Evolutionary conservation across 768 basidiomycete genomes (phyloP).

Genomic region (Tubosaeta sp.): DNA sequence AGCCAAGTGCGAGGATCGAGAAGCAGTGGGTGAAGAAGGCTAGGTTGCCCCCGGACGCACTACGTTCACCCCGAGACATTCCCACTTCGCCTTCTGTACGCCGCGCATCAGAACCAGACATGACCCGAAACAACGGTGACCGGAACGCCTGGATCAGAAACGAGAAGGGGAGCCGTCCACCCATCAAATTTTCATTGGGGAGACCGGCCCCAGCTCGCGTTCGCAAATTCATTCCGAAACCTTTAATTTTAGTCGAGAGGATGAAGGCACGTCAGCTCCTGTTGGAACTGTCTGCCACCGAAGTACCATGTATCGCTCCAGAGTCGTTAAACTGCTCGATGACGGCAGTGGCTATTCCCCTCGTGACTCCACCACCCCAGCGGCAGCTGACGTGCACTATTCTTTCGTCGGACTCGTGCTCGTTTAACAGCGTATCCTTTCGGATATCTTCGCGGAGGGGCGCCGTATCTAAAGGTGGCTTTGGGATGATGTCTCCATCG

Average conservation of each 20-base stretch:
- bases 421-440: constrained; percentile 9
- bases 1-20: neutral
- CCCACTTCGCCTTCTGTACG: neutral
- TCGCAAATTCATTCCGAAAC: constrained; percentile 24
- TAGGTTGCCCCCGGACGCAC: neutral
- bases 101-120: neutral
- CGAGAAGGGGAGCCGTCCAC: neutral
- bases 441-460: constrained; percentile 1
- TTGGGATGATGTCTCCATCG: constrained; percentile 2
- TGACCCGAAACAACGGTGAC: constrained; percentile 3
- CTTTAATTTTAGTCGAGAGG: constrained; percentile 22
- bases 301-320: neutral
- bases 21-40: neutral
- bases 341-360: neutral
- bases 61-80: neutral
- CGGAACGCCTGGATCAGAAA: neutral
- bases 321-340: neutral
- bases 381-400: neutral
- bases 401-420: neutral
- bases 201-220: neutral
- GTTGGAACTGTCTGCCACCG: neutral
- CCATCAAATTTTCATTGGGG: neutral
- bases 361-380: constrained; percentile 7
- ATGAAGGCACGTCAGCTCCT: constrained; percentile 16
- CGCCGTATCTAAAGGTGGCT: neutral